phyloP scores from a whole-genome alignment of 2,329 filamentous ascomycete genomes.

The Clarireedia monteithiana region DNA sequence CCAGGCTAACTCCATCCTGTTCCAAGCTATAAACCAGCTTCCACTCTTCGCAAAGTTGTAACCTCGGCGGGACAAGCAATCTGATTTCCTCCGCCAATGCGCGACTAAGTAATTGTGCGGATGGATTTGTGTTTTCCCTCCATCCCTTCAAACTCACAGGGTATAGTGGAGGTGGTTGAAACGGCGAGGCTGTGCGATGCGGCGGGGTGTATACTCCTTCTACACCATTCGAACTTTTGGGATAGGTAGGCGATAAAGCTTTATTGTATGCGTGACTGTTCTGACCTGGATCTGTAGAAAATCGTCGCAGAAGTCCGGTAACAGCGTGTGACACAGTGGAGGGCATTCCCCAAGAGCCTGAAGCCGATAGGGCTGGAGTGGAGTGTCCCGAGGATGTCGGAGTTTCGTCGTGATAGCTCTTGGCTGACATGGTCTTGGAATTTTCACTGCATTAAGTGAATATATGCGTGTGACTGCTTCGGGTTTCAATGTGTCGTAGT shows the following conservation, averaged over 20 bases:
- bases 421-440: not conserved
- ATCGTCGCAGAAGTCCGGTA: constrained; percentile 60
- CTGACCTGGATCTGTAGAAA: constrained; percentile 42
- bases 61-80: constrained; percentile 73
- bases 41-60: constrained; percentile 87
- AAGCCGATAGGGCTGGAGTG: constrained; percentile 34
- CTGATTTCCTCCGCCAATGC: constrained; percentile 88
- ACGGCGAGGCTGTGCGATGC: constrained; percentile 61
- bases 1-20: constrained; percentile 80
- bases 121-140: constrained; percentile 47
- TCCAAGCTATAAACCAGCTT: constrained; percentile 80
- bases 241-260: not conserved
- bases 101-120: constrained; percentile 59
- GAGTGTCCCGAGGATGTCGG: constrained; percentile 17
- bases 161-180: constrained; percentile 82
- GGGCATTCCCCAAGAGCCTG: constrained; percentile 32
- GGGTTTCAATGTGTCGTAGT: not conserved
- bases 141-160: constrained; percentile 67
- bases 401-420: constrained; percentile 10
- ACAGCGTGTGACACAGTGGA: constrained; percentile 44
- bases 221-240: constrained; percentile 11
- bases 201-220: constrained; percentile 27
- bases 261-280: constrained; percentile 12
- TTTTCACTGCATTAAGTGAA: not conserved
- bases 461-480: not conserved